Evolutionary conservation across 441 rosid species (phyloP).

Genomic region (Arabidopsis hybrid): DNA sequence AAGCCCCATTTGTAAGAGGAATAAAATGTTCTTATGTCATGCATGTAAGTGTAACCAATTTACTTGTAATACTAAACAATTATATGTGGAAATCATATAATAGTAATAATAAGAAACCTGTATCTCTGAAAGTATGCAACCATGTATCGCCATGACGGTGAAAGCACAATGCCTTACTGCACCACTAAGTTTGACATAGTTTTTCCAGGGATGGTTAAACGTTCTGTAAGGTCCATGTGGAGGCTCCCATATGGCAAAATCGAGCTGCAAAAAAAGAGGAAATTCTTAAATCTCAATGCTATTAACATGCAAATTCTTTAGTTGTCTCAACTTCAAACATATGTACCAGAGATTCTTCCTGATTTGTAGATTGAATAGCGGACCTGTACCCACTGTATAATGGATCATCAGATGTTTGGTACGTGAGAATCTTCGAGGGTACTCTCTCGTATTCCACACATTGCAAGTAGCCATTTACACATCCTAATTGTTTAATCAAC

Average conservation of each 20-base stretch:
- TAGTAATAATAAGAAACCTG: constrained; percentile 52
- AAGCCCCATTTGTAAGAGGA: not conserved
- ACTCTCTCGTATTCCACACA: constrained; percentile 61
- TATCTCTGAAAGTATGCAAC: constrained; percentile 79
- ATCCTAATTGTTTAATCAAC: constrained; percentile 44
- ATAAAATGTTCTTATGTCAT: too few species aligned
- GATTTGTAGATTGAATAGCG: constrained; percentile 63
- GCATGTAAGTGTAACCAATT: too few species aligned
- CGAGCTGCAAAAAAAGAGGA: constrained; percentile 50
- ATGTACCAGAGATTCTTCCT: constrained; percentile 60
- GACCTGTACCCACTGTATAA: constrained; percentile 67
- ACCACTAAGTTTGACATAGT: constrained; percentile 66
- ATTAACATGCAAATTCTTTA: not conserved
- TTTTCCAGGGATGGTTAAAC: constrained; percentile 65
- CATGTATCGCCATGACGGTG: constrained; percentile 83
- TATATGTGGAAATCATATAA: too few species aligned
- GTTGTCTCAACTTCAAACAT: constrained; percentile 19
- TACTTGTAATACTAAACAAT: too few species aligned
- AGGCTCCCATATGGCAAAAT: constrained; percentile 83
- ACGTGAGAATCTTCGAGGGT: constrained; percentile 65
- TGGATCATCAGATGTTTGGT: constrained; percentile 72
- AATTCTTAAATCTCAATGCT: not conserved
- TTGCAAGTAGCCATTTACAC: constrained; percentile 67
- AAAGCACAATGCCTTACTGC: constrained; percentile 79
- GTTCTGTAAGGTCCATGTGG: constrained; percentile 74